phyloP scores from a whole-genome alignment of 2,329 filamentous ascomycete genomes.

The Kalaharituber pfeilii region DNA sequence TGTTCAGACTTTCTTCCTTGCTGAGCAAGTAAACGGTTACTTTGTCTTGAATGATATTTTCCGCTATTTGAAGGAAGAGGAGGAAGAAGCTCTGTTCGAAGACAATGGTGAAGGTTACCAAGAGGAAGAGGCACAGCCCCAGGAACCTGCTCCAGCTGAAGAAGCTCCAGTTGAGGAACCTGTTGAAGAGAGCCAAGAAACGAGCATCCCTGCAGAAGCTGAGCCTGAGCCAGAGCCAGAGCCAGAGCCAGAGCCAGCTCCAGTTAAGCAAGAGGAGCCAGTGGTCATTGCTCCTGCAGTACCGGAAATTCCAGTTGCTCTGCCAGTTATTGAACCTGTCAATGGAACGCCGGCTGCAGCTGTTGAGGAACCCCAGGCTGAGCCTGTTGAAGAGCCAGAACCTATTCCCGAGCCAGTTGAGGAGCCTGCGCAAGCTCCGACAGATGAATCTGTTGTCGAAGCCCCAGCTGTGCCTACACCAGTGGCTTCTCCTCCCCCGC shows the following conservation, averaged over 20 bases:
- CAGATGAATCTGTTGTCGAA: slow-evolving; percentile 1
- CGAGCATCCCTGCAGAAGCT: slow-evolving; percentile 15
- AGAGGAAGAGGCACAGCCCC: slow-evolving; percentile 26
- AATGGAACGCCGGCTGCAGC: slow-evolving; percentile 2
- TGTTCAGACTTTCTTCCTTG: slow-evolving; percentile 92
- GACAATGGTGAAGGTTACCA: slow-evolving; percentile 32
- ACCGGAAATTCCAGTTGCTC: slow-evolving; percentile 10
- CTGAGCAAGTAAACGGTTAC: slow-evolving; percentile 89
- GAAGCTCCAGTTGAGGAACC: slow-evolving; percentile 10
- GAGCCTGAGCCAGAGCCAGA: slow-evolving; percentile 8
- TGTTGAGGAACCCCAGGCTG: slow-evolving; percentile 4
- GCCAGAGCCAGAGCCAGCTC: slow-evolving; percentile 9
- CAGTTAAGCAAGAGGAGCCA: slow-evolving; percentile 4
- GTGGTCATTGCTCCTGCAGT: slow-evolving; percentile 9
- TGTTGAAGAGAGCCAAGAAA: slow-evolving; percentile 12
- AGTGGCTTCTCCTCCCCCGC: slow-evolving; percentile 17
- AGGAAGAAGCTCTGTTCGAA: slow-evolving; percentile 51
- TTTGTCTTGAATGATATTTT: slow-evolving; percentile 98
- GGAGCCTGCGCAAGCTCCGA: slow-evolving; percentile 18
- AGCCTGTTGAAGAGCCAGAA: slow-evolving; percentile 6
- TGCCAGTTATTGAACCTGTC: neutral
- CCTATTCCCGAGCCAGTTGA: slow-evolving; percentile 16
- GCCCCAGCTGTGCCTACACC: slow-evolving; percentile 16
- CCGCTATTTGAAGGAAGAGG: slow-evolving; percentile 73
- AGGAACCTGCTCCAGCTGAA: slow-evolving; percentile 3